These are phyloP conservation scores for Xylariaceae sp. DNA, from an alignment of 2,329 filamentous ascomycete genomes.

Conservation along the genomic window DNA sequence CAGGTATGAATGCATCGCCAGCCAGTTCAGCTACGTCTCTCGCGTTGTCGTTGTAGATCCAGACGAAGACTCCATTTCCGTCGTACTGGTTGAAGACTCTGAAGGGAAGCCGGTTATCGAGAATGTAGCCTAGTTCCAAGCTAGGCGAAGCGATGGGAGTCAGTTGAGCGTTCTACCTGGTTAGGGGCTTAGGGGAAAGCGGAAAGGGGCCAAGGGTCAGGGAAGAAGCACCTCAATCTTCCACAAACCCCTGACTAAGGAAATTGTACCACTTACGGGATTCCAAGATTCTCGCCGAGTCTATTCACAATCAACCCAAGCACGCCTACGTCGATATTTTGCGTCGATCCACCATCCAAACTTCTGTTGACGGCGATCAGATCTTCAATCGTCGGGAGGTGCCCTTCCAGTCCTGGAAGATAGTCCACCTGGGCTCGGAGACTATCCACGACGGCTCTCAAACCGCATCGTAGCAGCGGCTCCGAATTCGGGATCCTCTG, in stretches of 20 bases:
- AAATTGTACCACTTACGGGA: constrained; percentile 7
- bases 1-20: background rate
- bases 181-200: background rate
- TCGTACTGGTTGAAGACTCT: too few species aligned
- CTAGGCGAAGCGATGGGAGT: background rate
- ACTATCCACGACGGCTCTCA: constrained; percentile 17
- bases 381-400: background rate
- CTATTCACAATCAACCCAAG: background rate
- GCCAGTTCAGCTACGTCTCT: background rate
- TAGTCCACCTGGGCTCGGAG: constrained; percentile 11
- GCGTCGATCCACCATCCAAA: too few species aligned
- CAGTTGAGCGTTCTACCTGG: background rate
- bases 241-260: too few species aligned
- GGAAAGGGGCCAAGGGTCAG: background rate
- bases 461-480: constrained; percentile 6
- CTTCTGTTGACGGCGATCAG: background rate
- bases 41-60: constrained; percentile 18
- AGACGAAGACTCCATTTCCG: constrained; percentile 3
- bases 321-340: background rate
- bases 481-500: constrained; percentile 1
- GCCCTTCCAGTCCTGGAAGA: background rate
- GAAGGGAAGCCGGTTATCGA: background rate
- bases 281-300: background rate
- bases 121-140: constrained; percentile 1
- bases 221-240: background rate